phyloP scores from a whole-genome alignment of 75 land plant species.

The Pinus albicaulis region DNA sequence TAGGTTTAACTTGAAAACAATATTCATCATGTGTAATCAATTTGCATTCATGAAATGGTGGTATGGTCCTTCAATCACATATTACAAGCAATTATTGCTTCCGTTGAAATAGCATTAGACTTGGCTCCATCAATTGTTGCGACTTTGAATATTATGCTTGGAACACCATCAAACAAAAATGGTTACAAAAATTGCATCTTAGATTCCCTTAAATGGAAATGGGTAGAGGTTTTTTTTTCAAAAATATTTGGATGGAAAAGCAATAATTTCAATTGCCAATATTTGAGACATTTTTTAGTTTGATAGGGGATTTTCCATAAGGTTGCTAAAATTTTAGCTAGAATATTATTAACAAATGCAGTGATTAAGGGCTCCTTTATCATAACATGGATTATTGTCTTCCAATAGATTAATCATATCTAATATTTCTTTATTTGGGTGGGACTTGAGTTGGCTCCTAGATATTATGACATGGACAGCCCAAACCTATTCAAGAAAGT shows the following conservation, averaged over 20 bases:
- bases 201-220: conserved; percentile 47
- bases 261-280: conserved; percentile 32
- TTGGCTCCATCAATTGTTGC: conserved; percentile 72
- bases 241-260: conserved; percentile 86
- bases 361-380: background rate
- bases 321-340: conserved; percentile 25
- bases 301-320: conserved; percentile 94
- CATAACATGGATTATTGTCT: conserved; percentile 1
- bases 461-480: conserved; percentile 83
- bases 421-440: conserved; percentile 40
- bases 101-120: conserved; percentile 38
- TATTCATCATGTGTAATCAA: conserved; percentile 96
- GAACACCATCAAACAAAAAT: conserved; percentile 41
- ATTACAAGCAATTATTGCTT: conserved; percentile 79
- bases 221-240: conserved; percentile 67
- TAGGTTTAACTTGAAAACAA: conserved; percentile 97
- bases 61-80: conserved; percentile 91
- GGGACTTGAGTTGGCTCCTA: conserved; percentile 89
- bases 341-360: background rate
- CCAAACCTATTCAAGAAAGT: conserved; percentile 69
- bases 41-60: conserved; percentile 97
- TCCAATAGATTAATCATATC: background rate
- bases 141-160: conserved; percentile 84
- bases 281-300: conserved; percentile 77
- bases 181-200: conserved; percentile 12